Conservation (phyloP, 345 rosid species). For the Populus deltoides region DNA sequence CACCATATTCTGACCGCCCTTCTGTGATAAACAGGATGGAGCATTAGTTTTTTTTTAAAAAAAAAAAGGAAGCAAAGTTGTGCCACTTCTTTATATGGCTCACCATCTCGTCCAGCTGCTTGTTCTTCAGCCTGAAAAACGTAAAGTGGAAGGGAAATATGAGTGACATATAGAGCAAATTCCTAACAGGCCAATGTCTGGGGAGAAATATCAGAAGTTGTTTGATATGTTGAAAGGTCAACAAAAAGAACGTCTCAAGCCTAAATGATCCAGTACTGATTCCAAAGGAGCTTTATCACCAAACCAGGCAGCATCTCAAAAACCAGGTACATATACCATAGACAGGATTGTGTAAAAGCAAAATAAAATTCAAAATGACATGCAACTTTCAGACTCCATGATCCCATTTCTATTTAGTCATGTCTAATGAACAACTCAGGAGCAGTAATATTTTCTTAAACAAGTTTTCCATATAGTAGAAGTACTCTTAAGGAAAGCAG, state of each 20-base stretch:
- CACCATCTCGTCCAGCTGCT: constrained; percentile 74
- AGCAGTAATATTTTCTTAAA: background rate
- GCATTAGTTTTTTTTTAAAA: background rate
- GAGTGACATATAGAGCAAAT: background rate
- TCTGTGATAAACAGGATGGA: constrained; percentile 26
- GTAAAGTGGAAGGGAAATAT: background rate
- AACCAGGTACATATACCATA: background rate
- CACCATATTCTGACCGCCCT: constrained; percentile 58
- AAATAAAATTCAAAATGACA: background rate
- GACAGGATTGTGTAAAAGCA: background rate
- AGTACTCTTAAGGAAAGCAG: background rate
- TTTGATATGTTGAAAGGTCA: background rate
- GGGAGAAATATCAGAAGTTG: background rate
- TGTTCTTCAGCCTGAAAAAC: constrained; percentile 64
- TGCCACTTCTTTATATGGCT: constrained; percentile 17
- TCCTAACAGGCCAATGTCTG: background rate
- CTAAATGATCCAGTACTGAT: background rate
- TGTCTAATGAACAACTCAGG: background rate
- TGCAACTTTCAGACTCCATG: background rate
- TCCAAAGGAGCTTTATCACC: background rate
- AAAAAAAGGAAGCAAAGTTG: background rate
- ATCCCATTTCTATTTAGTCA: background rate
- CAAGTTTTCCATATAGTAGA: background rate
- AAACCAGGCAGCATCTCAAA: background rate
- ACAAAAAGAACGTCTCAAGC: background rate